Evolutionary conservation across 1,139 yeast species (phyloP).

Genomic region (Geotrichum phurueaensis): DNA sequence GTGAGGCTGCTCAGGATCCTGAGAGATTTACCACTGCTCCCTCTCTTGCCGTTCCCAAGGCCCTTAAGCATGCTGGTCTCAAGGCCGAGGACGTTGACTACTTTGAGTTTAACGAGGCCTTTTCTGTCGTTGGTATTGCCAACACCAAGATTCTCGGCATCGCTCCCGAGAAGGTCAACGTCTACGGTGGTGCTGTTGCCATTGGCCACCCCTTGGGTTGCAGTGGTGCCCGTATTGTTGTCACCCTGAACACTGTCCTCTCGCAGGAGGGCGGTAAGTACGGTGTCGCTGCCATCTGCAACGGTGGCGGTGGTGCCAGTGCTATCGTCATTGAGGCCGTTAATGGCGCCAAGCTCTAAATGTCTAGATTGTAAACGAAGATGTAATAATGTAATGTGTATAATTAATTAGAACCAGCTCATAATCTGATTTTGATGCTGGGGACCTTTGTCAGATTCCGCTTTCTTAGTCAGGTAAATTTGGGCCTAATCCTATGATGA

Average conservation of each 20-base stretch:
- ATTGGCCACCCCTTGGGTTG: slow-evolving; percentile 96
- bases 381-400: not conserved
- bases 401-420: not conserved
- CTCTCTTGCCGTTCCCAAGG: slow-evolving; percentile 88
- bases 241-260: slow-evolving; percentile 73
- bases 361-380: not conserved
- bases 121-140: slow-evolving; percentile 91
- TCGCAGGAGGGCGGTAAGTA: slow-evolving; percentile 68
- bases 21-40: slow-evolving; percentile 95
- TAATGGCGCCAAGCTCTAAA: slow-evolving; percentile 12
- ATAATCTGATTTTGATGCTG: not conserved
- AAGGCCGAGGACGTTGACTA: slow-evolving; percentile 57
- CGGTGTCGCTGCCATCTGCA: slow-evolving; percentile 94
- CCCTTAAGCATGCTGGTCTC: slow-evolving; percentile 78
- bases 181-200: slow-evolving; percentile 98
- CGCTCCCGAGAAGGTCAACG: slow-evolving; percentile 68
- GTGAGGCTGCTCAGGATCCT: slow-evolving; percentile 95
- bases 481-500: not conserved
- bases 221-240: slow-evolving; percentile 92
- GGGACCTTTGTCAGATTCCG: not conserved
- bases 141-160: slow-evolving; percentile 69
- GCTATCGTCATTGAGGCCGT: slow-evolving; percentile 60
- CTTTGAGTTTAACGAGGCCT: slow-evolving; percentile 95
- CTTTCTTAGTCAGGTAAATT: not conserved
- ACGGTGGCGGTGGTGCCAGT: slow-evolving; percentile 99